Percentiles rank a stretch among this genome's conserved stretches.
Evolutionary conservation across 345 rosid species (phyloP).

Genomic region (Citrus unshiu): DNA sequence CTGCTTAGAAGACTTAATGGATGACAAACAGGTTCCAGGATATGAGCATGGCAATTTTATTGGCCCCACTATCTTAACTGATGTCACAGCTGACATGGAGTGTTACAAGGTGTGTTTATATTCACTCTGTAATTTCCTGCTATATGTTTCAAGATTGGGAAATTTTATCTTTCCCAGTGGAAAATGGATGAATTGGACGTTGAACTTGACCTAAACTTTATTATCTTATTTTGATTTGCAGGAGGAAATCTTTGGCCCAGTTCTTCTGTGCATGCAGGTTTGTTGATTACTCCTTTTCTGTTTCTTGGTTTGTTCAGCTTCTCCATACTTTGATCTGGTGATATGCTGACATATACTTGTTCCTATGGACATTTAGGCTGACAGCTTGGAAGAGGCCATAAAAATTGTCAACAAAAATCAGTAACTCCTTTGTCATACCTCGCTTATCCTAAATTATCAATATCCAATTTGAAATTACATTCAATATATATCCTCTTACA

Average conservation of each 20-base stretch:
- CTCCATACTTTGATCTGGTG: background rate
- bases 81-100: slow-evolving; percentile 86
- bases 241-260: slow-evolving; percentile 99
- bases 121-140: background rate
- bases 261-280: slow-evolving; percentile 92
- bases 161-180: slow-evolving; percentile 2
- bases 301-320: slow-evolving; percentile 10
- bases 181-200: background rate
- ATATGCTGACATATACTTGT: slow-evolving; percentile 6
- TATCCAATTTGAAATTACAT: background rate
- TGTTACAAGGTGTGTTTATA: slow-evolving; percentile 77
- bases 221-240: slow-evolving; percentile 27
- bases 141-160: background rate
- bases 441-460: background rate
- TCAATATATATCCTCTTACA: slow-evolving; percentile 21
- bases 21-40: slow-evolving; percentile 73
- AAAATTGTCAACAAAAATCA: slow-evolving; percentile 71
- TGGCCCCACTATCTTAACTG: slow-evolving; percentile 89
- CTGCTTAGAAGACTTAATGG: background rate
- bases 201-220: background rate
- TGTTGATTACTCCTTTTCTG: slow-evolving; percentile 13
- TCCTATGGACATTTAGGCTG: slow-evolving; percentile 49
- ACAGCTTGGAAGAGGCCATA: slow-evolving; percentile 87
- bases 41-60: slow-evolving; percentile 88
- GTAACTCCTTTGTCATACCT: slow-evolving; percentile 31